Evolutionary conservation across 225 moss, liverwort and hornwort species (phyloP).

Genomic region (Pseudisothecium myosuroides): DNA sequence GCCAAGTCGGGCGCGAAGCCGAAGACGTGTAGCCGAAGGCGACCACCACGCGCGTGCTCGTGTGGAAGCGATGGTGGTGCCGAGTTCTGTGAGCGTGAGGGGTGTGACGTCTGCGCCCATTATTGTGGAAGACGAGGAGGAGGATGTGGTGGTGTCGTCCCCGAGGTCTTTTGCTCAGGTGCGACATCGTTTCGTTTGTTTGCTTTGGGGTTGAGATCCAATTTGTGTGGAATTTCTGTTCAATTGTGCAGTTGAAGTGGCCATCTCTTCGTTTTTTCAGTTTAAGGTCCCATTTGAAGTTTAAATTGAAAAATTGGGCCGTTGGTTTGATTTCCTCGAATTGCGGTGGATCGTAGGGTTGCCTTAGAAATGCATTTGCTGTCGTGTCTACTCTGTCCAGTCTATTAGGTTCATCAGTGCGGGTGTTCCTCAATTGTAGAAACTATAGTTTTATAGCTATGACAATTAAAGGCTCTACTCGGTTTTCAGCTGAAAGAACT

Average conservation of each 20-base stretch:
- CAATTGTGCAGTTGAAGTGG: not conserved
- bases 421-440: not conserved
- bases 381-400: not conserved
- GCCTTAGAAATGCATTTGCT: not conserved
- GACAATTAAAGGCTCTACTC: not conserved
- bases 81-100: not conserved
- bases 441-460: not conserved
- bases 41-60: not conserved
- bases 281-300: not conserved
- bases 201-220: not conserved
- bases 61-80: not conserved
- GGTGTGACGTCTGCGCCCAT: conserved; percentile 4
- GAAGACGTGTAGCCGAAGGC: not conserved
- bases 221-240: not conserved
- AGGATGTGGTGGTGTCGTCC: conserved; percentile 39
- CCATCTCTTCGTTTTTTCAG: not conserved
- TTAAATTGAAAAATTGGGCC: not conserved
- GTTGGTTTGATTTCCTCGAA: not conserved
- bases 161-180: conserved; percentile 35
- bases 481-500: not conserved
- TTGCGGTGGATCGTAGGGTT: not conserved
- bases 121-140: conserved; percentile 42
- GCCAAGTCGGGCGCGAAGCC: conserved; percentile 5
- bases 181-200: not conserved
- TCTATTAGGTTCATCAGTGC: not conserved